These are phyloP conservation scores for Lagenidium giganteum DNA, from an alignment of 352 stramenopile species.

Conservation along the genomic window DNA sequence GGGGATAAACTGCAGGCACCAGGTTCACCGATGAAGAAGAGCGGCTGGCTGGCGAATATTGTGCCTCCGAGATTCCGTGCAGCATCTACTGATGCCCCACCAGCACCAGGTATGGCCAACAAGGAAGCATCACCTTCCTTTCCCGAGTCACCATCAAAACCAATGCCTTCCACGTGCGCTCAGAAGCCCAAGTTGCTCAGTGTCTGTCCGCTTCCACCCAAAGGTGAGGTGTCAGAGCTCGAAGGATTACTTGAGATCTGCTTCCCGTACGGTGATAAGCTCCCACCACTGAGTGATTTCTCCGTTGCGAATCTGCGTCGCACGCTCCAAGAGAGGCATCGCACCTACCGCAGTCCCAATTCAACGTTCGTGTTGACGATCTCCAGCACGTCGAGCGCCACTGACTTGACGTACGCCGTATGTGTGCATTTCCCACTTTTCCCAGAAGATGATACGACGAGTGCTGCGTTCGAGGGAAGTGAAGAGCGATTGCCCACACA, in stretches of 20 bases:
- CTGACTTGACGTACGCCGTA: conserved; percentile 63
- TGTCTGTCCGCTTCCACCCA: conserved; percentile 33
- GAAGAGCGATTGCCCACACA: conserved; percentile 29
- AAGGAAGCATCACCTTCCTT: conserved; percentile 2
- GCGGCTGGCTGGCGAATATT: conserved; percentile 19
- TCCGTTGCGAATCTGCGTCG: conserved; percentile 44
- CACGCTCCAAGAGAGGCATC: conserved; percentile 61
- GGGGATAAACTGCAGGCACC: conserved; percentile 3
- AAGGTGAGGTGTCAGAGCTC: conserved; percentile 38
- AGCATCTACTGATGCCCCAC: conserved; percentile 5
- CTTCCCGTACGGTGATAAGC: conserved; percentile 60
- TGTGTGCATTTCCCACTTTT: conserved; percentile 63
- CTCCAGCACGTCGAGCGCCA: conserved; percentile 34
- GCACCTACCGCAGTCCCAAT: conserved; percentile 53
- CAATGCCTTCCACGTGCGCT: background rate
- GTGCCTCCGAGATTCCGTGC: conserved; percentile 16
- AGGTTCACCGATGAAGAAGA: conserved; percentile 13
- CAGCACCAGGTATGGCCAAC: background rate
- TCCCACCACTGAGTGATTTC: conserved; percentile 40
- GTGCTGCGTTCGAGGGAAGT: too few species aligned
- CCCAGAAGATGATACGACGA: conserved; percentile 28
- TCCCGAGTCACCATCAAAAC: background rate
- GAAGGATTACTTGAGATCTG: conserved; percentile 71
- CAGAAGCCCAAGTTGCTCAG: conserved; percentile 38
- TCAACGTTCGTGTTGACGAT: conserved; percentile 76